Percentiles rank a stretch among this genome's conserved stretches.
phyloP scores from a whole-genome alignment of 805 yeast species.

The Barnettozyma siamensis region DNA sequence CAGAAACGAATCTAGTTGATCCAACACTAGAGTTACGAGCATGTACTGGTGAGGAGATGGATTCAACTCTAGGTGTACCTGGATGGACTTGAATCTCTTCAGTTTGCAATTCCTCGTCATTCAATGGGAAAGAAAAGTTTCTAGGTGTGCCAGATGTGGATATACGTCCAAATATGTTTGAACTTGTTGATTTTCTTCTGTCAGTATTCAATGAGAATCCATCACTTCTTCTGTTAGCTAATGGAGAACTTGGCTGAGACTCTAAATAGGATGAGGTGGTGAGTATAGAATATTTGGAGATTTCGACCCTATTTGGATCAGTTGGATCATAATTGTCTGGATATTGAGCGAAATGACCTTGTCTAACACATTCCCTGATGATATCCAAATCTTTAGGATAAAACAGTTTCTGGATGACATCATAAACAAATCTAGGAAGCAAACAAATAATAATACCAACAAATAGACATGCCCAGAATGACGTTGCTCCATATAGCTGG shows the following conservation, averaged over 20 bases:
- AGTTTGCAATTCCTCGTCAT: slow-evolving; percentile 27
- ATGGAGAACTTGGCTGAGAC: slow-evolving; percentile 11
- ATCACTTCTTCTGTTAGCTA: slow-evolving; percentile 34
- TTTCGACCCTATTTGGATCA: slow-evolving; percentile 57
- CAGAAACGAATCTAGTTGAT: neutral
- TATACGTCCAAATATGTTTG: slow-evolving; percentile 21
- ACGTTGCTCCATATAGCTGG: slow-evolving; percentile 52
- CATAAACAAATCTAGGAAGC: slow-evolving; percentile 61
- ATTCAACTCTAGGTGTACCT: slow-evolving; percentile 22
- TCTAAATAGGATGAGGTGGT: slow-evolving; percentile 25
- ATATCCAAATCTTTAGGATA: slow-evolving; percentile 68
- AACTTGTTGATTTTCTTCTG: neutral
- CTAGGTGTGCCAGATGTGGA: slow-evolving; percentile 21
- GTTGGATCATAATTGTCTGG: slow-evolving; percentile 75
- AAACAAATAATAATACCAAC: slow-evolving; percentile 61
- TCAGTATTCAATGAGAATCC: slow-evolving; percentile 20
- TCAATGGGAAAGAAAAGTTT: slow-evolving; percentile 22
- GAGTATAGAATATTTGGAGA: slow-evolving; percentile 39
- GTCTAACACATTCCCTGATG: slow-evolving; percentile 60
- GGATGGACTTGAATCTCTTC: slow-evolving; percentile 29
- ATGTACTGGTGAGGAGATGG: neutral
- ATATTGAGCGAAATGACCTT: slow-evolving; percentile 63
- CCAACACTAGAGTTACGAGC: neutral
- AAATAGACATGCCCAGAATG: slow-evolving; percentile 64
- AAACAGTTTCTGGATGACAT: slow-evolving; percentile 45